A percentile compares a stretch with the other conserved stretches of the same genome.
Evolutionary conservation across 805 yeast genomes (phyloP).

Genomic region (Nakazawaea pomicola): DNA sequence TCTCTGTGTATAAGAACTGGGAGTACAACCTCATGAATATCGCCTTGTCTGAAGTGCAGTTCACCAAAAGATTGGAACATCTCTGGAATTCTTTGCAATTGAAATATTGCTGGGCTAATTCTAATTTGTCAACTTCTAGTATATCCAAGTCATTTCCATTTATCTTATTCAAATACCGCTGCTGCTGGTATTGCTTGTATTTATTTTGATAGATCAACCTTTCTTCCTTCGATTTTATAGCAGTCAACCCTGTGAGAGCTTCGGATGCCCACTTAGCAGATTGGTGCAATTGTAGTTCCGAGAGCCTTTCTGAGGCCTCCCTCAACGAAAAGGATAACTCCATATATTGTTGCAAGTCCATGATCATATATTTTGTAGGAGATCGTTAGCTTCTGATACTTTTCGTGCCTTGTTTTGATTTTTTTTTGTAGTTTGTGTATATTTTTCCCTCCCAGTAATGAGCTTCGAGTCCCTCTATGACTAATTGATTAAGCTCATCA

Average conservation of each 20-base stretch:
- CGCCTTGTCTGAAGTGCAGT: constrained; percentile 45
- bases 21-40: constrained; percentile 66
- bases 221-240: constrained; percentile 14
- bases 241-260: constrained; percentile 4
- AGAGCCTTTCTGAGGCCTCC: constrained; percentile 38
- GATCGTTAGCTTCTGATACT: not conserved
- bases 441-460: too few relatives aligned
- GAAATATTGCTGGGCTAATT: constrained; percentile 70
- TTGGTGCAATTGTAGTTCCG: constrained; percentile 55
- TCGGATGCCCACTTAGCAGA: constrained; percentile 68
- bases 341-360: constrained; percentile 24
- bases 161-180: not conserved
- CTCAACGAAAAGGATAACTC: constrained; percentile 26
- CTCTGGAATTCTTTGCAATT: constrained; percentile 82
- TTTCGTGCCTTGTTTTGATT: not conserved
- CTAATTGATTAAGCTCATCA: too few relatives aligned
- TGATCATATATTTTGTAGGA: constrained; percentile 2
- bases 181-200: constrained; percentile 1
- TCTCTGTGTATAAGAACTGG: constrained; percentile 71
- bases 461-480: too few relatives aligned
- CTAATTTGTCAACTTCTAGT: constrained; percentile 39
- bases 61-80: constrained; percentile 54
- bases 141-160: constrained; percentile 2
- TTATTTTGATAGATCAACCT: constrained; percentile 19
- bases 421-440: not conserved